Conservation (phyloP, 345 rosid species). For the Kernera saxatilis region DNA sequence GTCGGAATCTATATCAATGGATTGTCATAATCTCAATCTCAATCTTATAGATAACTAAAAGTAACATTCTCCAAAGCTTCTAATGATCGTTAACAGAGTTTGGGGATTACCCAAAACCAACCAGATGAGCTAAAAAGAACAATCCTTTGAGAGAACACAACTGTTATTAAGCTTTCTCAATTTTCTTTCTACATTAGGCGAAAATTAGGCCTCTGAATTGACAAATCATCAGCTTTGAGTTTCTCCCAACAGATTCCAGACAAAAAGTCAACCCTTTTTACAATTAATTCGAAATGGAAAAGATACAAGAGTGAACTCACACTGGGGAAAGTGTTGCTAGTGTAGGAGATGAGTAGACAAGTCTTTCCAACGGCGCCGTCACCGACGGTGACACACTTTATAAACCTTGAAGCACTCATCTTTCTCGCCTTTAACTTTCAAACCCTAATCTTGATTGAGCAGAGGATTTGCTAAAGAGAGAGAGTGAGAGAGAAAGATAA, state of each 20-base stretch:
- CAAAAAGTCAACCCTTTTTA: not conserved
- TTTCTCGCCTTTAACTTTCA: not conserved
- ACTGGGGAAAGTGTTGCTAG: slow-evolving; percentile 73
- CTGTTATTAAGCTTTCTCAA: not conserved
- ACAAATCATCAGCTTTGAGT: not conserved
- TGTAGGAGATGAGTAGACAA: slow-evolving; percentile 73
- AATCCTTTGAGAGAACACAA: not conserved
- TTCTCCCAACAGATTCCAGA: not conserved
- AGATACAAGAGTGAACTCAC: slow-evolving; percentile 29
- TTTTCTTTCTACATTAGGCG: not conserved
- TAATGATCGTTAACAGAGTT: not conserved
- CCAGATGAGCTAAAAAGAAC: not conserved
- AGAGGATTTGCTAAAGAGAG: not conserved
- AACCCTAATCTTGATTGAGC: slow-evolving; percentile 19
- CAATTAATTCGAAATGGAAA: not conserved
- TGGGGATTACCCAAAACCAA: not conserved
- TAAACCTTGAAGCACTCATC: slow-evolving; percentile 72
- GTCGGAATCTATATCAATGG: too few species aligned
- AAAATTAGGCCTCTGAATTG: not conserved
- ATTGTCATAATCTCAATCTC: too few species aligned
- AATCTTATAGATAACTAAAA: not conserved
- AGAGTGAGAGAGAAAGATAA: not conserved
- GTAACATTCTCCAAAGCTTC: not conserved
- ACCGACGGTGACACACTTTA: slow-evolving; percentile 75
- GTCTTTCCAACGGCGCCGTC: slow-evolving; percentile 84